These are phyloP conservation scores for Candida chauliodis DNA, from an alignment of 805 yeast species.

Conservation along the genomic window DNA sequence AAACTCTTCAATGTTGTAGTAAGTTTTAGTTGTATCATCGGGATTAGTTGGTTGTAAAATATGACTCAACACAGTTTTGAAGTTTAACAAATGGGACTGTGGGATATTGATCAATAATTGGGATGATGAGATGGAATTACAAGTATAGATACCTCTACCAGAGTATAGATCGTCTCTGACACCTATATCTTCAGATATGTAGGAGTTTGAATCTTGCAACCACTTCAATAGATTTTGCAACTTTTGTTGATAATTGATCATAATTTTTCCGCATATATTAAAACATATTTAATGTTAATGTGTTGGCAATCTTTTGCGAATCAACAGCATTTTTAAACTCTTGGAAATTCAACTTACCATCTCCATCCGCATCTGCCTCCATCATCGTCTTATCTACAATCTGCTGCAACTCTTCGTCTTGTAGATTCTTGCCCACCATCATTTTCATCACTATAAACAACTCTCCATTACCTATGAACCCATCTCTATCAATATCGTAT, in stretches of 20 bases:
- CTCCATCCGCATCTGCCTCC: constrained; percentile 88
- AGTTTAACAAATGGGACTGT: constrained; percentile 55
- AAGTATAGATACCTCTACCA: constrained; percentile 65
- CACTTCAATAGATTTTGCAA: constrained; percentile 22
- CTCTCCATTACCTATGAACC: constrained; percentile 93
- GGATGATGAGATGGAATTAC: constrained; percentile 28
- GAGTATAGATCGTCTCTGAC: constrained; percentile 35
- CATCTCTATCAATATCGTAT: constrained; percentile 94
- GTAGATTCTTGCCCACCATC: constrained; percentile 94
- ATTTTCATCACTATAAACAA: constrained; percentile 84
- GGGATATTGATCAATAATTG: constrained; percentile 56
- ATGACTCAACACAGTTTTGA: constrained; percentile 44
- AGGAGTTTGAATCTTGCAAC: constrained; percentile 19
- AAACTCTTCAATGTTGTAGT: constrained; percentile 19
- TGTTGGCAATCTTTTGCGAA: constrained; percentile 54
- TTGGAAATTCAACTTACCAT: constrained; percentile 77
- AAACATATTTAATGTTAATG: constrained; percentile 52
- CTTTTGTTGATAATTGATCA: constrained; percentile 2
- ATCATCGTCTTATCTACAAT: constrained; percentile 94
- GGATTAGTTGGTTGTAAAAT: constrained; percentile 40
- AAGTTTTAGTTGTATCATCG: constrained; percentile 25
- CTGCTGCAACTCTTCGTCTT: constrained; percentile 87
- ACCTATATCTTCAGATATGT: constrained; percentile 16
- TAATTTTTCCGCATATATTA: no score
- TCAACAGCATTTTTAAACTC: constrained; percentile 76